Evolutionary conservation across 306 rosid genomes (phyloP), one percentile per base, ranked within the genome.

Genomic region (Fragaria ananassa): DNA sequence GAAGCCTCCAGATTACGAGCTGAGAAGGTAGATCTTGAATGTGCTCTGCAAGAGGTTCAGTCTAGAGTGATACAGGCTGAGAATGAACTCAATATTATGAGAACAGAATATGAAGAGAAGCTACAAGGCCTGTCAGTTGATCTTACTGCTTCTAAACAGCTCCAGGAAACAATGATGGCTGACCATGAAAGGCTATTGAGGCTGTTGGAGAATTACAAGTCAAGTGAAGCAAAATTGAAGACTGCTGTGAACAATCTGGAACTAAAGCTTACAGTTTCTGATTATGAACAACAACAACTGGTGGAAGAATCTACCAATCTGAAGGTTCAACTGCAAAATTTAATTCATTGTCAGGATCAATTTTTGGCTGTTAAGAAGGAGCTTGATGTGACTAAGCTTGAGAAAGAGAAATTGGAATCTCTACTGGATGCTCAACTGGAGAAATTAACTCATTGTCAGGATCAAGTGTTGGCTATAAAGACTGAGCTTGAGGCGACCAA

Each of bases 191-290:
- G 80, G 56, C 35, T 81, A 68, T 70, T 64, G 56, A 83, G 61
- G 75, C 74, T 72, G 68, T 67, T 83, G 74, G 89, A 81, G 70
- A 78, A 78, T 31, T 71, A 75, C 62, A 78, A 78, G 68, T 71
- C 83, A 47, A 70, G 74, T 42, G 89, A 83, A 83, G 79, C 78
- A 15, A 72, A 78, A 35, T 41, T 78, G 70, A 58, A 80, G 80
- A 78, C 82, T 29, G 51, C 53, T 42, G 73, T 83, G 72, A 77
- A 31, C 78, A 80, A 78, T 68, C 83, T 86, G 62, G 86, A 83
- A 80, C 25, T 70, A 23, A 80, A 74, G 75, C 78, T 85, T 58
- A 56, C 76, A 19, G 71, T 77, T 62, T 80, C 86, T 50, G 86
- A 82, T 65, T 77, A 76, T 70, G 84, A 77, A 71, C 64, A 69